Evolutionary conservation across 306 rosid species (phyloP).

Genomic region (Acacia crassicarpa): DNA sequence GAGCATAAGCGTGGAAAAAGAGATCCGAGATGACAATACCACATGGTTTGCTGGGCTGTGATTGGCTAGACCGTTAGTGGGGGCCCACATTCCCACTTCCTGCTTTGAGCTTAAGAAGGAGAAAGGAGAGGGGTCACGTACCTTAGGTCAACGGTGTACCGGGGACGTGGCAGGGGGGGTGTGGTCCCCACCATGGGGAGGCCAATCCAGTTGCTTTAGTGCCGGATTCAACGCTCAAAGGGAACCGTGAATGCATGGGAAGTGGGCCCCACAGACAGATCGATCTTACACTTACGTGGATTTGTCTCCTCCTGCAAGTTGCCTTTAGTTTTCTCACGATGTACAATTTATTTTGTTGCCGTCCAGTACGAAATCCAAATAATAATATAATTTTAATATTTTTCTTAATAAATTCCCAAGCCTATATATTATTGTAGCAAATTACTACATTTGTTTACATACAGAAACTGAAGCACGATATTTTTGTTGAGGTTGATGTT

Average conservation of each 20-base stretch:
- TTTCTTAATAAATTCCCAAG: not conserved
- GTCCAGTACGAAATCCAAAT: not conserved
- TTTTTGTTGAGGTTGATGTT: not conserved
- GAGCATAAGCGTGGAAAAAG: not conserved
- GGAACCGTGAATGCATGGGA: slow-evolving; percentile 24
- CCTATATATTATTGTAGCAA: not conserved
- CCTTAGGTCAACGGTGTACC: slow-evolving; percentile 23
- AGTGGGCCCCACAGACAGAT: slow-evolving; percentile 23
- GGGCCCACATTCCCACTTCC: not conserved
- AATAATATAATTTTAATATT: not conserved
- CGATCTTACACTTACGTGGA: slow-evolving; percentile 6
- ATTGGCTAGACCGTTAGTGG: slow-evolving; percentile 3
- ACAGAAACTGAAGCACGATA: not conserved
- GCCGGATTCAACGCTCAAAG: slow-evolving; percentile 21
- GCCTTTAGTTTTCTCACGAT: not conserved
- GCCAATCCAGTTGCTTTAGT: slow-evolving; percentile 6
- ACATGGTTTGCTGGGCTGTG: slow-evolving; percentile 31
- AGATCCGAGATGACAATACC: slow-evolving; percentile 20
- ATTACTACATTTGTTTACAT: too few species aligned
- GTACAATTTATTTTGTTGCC: not conserved
- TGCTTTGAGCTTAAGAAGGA: not conserved
- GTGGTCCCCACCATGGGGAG: slow-evolving; percentile 13
- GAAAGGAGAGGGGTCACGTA: not conserved
- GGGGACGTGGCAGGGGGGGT: slow-evolving; percentile 11
- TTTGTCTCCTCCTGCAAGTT: slow-evolving; percentile 2